Percentiles rank a stretch among this genome's conserved stretches.
Evolutionary conservation across 805 yeast genomes (phyloP).

Genomic region (Barnettozyma sp.): DNA sequence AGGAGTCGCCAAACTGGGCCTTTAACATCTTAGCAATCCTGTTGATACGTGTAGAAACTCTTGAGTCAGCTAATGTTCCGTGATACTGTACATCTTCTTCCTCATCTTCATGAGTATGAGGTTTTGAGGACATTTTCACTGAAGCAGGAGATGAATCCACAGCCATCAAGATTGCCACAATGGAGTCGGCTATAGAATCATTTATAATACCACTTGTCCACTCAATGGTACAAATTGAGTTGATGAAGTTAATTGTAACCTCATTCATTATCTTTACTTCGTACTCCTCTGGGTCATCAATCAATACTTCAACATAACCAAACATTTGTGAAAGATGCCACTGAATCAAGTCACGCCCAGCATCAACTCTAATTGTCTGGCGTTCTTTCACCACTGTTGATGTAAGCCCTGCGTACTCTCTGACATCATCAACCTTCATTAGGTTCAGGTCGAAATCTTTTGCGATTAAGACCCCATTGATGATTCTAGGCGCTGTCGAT

Average conservation of each 20-base stretch:
- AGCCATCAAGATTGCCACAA: conserved; percentile 81
- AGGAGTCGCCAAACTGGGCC: conserved; percentile 86
- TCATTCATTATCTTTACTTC: conserved; percentile 58
- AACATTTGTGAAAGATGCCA: conserved; percentile 97
- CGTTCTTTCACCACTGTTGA: conserved; percentile 80
- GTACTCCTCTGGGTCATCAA: conserved; percentile 46
- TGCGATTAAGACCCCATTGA: conserved; percentile 85
- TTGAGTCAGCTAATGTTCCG: conserved; percentile 28
- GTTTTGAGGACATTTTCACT: conserved; percentile 71
- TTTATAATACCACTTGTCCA: conserved; percentile 89
- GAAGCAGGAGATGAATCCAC: conserved; percentile 95
- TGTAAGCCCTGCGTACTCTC: conserved; percentile 81
- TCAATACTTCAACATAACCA: conserved; percentile 64
- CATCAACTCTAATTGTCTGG: conserved; percentile 71
- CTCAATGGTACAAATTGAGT: conserved; percentile 57
- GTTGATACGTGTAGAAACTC: conserved; percentile 34
- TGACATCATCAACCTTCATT: conserved; percentile 77
- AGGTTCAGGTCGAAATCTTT: conserved; percentile 84
- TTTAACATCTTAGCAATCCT: conserved; percentile 56
- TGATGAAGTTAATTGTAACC: conserved; percentile 43
- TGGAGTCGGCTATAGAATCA: conserved; percentile 92
- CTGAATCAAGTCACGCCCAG: conserved; percentile 69
- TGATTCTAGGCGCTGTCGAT: conserved; percentile 29
- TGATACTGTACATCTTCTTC: conserved; percentile 10
- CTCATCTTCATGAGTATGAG: conserved; percentile 40